Percentiles rank a stretch among this genome's conserved stretches.
Evolutionary conservation across 1,139 yeast species (phyloP).

Genomic region (Magnusiomyces sp.): DNA sequence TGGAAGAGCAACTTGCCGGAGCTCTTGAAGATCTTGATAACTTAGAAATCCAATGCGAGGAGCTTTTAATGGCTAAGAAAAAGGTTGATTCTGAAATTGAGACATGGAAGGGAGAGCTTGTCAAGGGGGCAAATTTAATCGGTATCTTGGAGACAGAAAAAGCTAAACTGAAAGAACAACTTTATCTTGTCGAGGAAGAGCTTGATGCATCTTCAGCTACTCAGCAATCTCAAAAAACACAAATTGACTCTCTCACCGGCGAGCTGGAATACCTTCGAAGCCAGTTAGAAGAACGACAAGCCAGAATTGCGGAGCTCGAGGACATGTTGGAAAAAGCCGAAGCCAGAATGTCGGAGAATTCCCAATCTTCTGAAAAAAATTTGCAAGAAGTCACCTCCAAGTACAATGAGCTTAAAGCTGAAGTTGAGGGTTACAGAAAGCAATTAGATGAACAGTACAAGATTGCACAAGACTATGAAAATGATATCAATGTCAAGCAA

Average conservation of each 20-base stretch:
- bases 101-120: constrained; percentile 28
- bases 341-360: constrained; percentile 24
- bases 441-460: constrained; percentile 34
- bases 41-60: constrained; percentile 33
- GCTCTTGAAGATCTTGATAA: constrained; percentile 33
- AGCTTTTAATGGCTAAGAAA: constrained; percentile 32
- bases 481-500: constrained; percentile 34
- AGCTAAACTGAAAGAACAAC: constrained; percentile 20
- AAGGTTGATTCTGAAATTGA: constrained; percentile 30
- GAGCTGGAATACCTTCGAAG: constrained; percentile 24
- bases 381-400: constrained; percentile 35
- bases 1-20: constrained; percentile 33
- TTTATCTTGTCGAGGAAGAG: constrained; percentile 24
- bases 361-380: constrained; percentile 1
- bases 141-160: constrained; percentile 30
- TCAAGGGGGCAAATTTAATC: constrained; percentile 29
- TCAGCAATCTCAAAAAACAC: constrained; percentile 15
- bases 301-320: constrained; percentile 32
- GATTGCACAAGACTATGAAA: constrained; percentile 33
- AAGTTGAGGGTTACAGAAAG: constrained; percentile 39
- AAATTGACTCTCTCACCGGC: constrained; percentile 23
- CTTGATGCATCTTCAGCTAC: constrained; percentile 16
- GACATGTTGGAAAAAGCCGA: constrained; percentile 30
- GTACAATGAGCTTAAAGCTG: constrained; percentile 40
- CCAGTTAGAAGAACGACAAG: constrained; percentile 29